These are phyloP conservation scores for Chlorella sp. DNA, from an alignment of 139 green algal genomes.

Conservation along the genomic window DNA sequence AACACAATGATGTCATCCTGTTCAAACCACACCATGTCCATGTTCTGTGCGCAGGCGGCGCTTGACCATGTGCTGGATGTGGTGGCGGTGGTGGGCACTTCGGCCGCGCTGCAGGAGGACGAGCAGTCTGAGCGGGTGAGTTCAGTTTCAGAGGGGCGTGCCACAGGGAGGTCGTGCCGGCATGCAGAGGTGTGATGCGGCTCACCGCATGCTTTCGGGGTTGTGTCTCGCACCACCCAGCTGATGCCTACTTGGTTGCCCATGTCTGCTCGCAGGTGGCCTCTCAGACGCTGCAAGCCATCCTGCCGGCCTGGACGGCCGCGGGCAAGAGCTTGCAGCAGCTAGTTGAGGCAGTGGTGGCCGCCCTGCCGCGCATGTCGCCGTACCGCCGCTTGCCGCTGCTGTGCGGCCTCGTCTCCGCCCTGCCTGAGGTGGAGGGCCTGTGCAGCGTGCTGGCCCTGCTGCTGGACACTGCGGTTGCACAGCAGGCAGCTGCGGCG, in stretches of 20 bases:
- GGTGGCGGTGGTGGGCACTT: conserved; percentile 58
- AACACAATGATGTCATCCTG: too few species aligned
- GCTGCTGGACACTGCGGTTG: conserved; percentile 42
- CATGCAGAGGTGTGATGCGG: too few species aligned
- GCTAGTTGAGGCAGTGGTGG: conserved; percentile 31
- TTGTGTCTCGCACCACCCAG: too few species aligned
- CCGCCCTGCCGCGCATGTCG: background rate
- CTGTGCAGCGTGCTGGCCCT: conserved; percentile 55
- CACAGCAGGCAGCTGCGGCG: background rate
- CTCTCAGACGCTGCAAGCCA: conserved; percentile 35
- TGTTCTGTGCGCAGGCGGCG: conserved; percentile 26
- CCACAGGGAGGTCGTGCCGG: too few species aligned
- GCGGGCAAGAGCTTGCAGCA: conserved; percentile 23
- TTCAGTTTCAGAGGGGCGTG: too few species aligned
- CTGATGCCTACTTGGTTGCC: too few species aligned
- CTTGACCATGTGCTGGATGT: conserved; percentile 70
- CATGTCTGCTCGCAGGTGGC: conserved; percentile 43
- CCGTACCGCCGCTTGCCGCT: conserved; percentile 16
- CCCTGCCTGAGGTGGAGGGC: conserved; percentile 59
- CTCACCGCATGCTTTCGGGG: too few species aligned
- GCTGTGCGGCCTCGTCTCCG: conserved; percentile 30
- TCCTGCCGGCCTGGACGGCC: conserved; percentile 42
- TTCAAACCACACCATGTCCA: too few species aligned
- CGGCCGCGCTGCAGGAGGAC: conserved; percentile 56
- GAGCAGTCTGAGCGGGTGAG: conserved; percentile 53